Evolutionary conservation across 139 green algal genomes (phyloP).

Genomic region (Edaphochlamys debaryana): DNA sequence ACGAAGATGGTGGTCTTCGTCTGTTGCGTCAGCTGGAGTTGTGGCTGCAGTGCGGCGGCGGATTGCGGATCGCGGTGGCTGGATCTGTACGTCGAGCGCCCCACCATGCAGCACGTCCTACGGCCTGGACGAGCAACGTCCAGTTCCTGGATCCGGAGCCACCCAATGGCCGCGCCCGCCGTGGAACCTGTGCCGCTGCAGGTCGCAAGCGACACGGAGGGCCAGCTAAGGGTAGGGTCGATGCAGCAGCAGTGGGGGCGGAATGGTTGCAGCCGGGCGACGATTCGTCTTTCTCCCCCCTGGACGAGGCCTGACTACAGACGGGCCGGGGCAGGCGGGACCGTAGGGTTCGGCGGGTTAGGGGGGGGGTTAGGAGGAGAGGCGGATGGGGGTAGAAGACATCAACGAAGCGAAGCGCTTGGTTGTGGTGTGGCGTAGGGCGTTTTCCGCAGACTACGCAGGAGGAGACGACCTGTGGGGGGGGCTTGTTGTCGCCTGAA

Average conservation of each 20-base stretch:
- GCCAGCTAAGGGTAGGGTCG: conserved; percentile 8
- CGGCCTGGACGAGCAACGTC: conserved; percentile 47
- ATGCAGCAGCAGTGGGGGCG: conserved; percentile 1
- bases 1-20: too few relatives aligned
- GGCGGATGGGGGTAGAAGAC: too few relatives aligned
- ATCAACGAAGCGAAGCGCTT: too few relatives aligned
- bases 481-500: too few relatives aligned
- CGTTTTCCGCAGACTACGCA: too few relatives aligned
- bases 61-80: conserved; percentile 49
- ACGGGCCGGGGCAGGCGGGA: too few relatives aligned
- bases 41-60: conserved; percentile 52
- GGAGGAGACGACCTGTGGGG: too few relatives aligned
- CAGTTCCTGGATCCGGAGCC: conserved; percentile 36
- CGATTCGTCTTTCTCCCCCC: background rate
- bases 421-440: too few relatives aligned
- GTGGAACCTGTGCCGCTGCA: background rate
- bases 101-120: conserved; percentile 30
- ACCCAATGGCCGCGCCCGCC: background rate
- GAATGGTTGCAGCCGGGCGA: conserved; percentile 5
- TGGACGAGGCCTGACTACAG: too few relatives aligned
- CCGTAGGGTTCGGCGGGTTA: too few relatives aligned
- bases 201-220: background rate
- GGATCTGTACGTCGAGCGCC: conserved; percentile 30
- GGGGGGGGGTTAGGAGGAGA: too few relatives aligned
- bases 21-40: conserved; percentile 3